These are phyloP conservation scores for Pichia occidentalis DNA, from an alignment of 805 yeast genomes.

Conservation along the genomic window DNA sequence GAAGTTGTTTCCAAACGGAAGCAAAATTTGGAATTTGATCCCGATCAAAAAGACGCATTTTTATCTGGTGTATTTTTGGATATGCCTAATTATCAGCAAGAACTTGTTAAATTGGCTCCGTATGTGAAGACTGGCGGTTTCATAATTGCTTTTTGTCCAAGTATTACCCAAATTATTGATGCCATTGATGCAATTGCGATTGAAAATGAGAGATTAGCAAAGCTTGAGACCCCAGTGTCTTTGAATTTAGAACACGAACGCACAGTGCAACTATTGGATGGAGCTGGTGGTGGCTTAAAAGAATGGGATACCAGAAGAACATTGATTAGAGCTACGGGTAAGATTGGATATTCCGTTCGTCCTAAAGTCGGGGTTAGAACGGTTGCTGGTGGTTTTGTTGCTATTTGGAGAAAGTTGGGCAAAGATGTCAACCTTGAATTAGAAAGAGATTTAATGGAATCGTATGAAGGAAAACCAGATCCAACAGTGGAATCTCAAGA, in stretches of 20 bases:
- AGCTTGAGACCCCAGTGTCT: conserved; percentile 5
- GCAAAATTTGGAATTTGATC: conserved; percentile 16
- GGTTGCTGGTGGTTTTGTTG: conserved; percentile 48
- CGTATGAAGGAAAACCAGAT: conserved; percentile 6
- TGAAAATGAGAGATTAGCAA: conserved; percentile 9
- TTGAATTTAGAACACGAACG: conserved; percentile 20
- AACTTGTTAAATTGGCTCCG: conserved; percentile 29
- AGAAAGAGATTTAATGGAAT: conserved; percentile 10
- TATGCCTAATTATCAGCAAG: conserved; percentile 37
- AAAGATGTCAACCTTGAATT: conserved; percentile 7
- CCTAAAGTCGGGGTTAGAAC: conserved; percentile 43
- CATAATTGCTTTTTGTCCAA: conserved; percentile 40
- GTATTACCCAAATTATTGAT: conserved; percentile 42
- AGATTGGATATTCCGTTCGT: conserved; percentile 38
- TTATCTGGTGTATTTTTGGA: conserved; percentile 41
- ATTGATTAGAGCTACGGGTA: conserved; percentile 34
- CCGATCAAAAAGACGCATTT: conserved; percentile 24
- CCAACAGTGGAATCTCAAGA: neutral
- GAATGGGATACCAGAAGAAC: conserved; percentile 45
- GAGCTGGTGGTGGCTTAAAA: conserved; percentile 45
- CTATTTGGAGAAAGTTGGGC: conserved; percentile 33
- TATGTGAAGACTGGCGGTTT: conserved; percentile 37
- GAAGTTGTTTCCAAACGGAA: conserved; percentile 13
- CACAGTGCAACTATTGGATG: conserved; percentile 38
- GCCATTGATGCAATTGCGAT: conserved; percentile 29